phyloP scores from a whole-genome alignment of 169 alveolate genomes.

The Plasmodium coatneyi region DNA sequence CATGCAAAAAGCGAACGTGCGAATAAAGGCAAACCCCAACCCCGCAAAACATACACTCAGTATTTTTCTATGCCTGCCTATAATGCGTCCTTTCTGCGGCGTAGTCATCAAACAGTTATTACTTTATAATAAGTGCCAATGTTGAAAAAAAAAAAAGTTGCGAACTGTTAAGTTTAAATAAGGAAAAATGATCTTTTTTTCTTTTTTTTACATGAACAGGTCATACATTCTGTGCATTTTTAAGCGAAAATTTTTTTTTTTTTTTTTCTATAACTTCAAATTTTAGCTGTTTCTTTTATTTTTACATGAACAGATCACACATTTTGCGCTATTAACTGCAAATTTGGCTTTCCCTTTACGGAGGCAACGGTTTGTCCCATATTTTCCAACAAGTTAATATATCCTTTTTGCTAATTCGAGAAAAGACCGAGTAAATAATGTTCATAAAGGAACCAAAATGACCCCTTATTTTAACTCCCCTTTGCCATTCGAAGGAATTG shows the following conservation, averaged over 20 bases:
- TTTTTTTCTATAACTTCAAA: neutral
- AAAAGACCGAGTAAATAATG: neutral
- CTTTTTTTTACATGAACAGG: conserved; percentile 24
- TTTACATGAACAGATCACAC: conserved; percentile 11
- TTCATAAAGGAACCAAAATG: neutral
- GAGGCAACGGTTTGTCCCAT: neutral
- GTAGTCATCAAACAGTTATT: neutral
- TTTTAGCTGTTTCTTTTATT: neutral
- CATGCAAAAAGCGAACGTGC: neutral
- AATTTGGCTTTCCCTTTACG: neutral
- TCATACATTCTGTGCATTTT: neutral
- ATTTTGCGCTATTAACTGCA: neutral
- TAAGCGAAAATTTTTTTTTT: conserved; percentile 4
- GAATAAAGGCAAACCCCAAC: neutral
- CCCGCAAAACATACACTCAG: neutral
- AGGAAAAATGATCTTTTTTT: neutral
- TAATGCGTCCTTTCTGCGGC: neutral
- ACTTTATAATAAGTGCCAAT: neutral
- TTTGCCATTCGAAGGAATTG: neutral
- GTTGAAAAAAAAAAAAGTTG: neutral
- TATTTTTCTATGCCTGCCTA: neutral
- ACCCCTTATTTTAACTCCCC: neutral
- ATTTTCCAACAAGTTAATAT: neutral
- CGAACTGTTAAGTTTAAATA: conserved; percentile 14
- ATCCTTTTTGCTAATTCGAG: neutral